Conservation (phyloP, 495 filamentous ascomycete genomes). For the Lepidopterella palustris region DNA sequence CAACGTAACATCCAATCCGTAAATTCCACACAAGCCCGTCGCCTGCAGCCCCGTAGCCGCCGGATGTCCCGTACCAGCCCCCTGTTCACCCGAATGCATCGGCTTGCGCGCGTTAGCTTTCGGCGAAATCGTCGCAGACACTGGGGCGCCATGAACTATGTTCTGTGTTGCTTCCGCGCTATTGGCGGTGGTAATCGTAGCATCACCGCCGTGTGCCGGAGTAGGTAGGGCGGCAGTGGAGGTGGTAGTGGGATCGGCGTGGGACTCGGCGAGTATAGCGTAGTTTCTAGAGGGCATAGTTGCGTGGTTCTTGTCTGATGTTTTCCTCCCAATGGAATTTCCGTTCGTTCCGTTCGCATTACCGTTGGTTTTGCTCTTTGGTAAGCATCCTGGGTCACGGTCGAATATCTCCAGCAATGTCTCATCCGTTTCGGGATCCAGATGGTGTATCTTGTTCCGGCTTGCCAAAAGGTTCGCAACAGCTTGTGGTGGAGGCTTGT, state of each 20-base stretch:
- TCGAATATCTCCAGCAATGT: slow-evolving; percentile 83
- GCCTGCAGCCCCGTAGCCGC: slow-evolving; percentile 30
- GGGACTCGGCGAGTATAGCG: slow-evolving; percentile 68
- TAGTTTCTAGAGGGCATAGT: slow-evolving; percentile 92
- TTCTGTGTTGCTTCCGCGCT: neutral
- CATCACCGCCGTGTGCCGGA: neutral
- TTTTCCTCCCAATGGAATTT: slow-evolving; percentile 44
- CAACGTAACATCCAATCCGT: slow-evolving; percentile 37
- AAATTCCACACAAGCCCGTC: slow-evolving; percentile 33
- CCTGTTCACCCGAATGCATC: slow-evolving; percentile 34
- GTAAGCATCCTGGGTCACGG: slow-evolving; percentile 60
- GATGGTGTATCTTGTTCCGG: slow-evolving; percentile 86
- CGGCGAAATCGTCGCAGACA: slow-evolving; percentile 4
- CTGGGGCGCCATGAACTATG: neutral
- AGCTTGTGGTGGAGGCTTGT: slow-evolving; percentile 83
- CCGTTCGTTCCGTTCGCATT: slow-evolving; percentile 7
- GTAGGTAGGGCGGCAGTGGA: slow-evolving; percentile 4
- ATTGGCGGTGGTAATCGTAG: slow-evolving; percentile 1
- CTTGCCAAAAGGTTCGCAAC: slow-evolving; percentile 83
- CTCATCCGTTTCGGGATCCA: slow-evolving; percentile 80
- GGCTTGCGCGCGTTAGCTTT: slow-evolving; percentile 33
- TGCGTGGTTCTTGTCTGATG: slow-evolving; percentile 61
- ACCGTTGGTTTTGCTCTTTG: slow-evolving; percentile 27
- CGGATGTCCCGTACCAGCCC: slow-evolving; percentile 34
- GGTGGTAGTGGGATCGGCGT: slow-evolving; percentile 10